Evolutionary conservation across 2,329 filamentous ascomycete genomes (phyloP).

Genomic region (Aureobasidium mangrovei): DNA sequence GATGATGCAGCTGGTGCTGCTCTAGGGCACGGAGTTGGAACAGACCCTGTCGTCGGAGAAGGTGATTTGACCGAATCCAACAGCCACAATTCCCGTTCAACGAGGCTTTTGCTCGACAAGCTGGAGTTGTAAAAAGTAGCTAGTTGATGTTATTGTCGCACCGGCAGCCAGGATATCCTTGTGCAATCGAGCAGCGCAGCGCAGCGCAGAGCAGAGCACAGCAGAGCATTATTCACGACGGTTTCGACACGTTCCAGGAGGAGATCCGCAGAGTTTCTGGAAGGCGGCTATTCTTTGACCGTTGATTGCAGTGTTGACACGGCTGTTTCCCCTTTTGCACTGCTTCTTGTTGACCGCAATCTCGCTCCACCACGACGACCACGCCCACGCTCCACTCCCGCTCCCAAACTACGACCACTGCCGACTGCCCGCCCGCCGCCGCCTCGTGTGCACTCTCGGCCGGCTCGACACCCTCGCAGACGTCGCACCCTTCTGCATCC

Average conservation of each 20-base stretch:
- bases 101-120: not conserved
- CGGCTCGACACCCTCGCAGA: not conserved
- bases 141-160: not conserved
- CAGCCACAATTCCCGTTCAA: not conserved
- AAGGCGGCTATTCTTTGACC: not conserved
- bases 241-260: not conserved
- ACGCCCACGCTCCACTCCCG: not conserved
- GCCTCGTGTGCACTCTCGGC: not conserved
- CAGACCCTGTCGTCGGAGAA: not conserved
- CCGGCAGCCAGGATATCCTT: not conserved
- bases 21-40: not conserved
- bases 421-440: not conserved
- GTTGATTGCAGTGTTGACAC: conserved; percentile 8
- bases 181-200: not conserved
- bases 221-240: not conserved
- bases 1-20: not conserved
- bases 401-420: not conserved
- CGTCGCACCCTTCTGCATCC: not conserved
- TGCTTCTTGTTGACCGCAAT: conserved; percentile 12
- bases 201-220: not conserved
- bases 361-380: not conserved
- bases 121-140: too few species aligned
- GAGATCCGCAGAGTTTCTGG: not conserved
- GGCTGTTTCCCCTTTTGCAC: conserved; percentile 4
- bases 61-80: not conserved